Evolutionary conservation across 345 rosid species (phyloP), one percentile per base, ranked within the genome.

Genomic region (Linum trigynum): DNA sequence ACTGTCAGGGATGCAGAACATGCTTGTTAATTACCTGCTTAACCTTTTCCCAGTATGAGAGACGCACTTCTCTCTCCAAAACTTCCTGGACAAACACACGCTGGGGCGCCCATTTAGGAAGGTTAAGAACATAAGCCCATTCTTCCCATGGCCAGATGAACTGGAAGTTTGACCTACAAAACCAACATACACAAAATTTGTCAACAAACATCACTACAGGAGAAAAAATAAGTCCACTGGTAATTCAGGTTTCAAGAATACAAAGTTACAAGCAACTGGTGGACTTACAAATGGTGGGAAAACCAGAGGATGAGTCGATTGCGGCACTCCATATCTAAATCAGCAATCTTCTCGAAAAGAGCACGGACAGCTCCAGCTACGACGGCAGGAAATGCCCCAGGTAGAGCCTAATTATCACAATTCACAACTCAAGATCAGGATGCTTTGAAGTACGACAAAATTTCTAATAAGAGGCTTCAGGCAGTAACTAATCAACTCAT

Each of bases 101-200:
- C 76, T 94, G 92, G 43, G 99, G 99, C 38, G 95, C 97, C 99
- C 99, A 94, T 74, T 85, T 87, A 72, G 97, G 97, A 63, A 94
- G 95, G 74, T 84, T 92, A 70, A 94, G 73, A 67, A 94, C 99
- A 82, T 82, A 83, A 65, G 89, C 96, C 99, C 99, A 94, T 75
- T 94, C 99, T 76, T 94, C 99, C 99, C 99, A 94, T 8, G 99
- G 99, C 99, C 99, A 94, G 69, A 91, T 91, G 80, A 90, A 91
- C 68, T 94, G 97, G 71, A 94, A 94, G 76, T 94, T 94, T 67
- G 99, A 94, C 73, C 99, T 94, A 83, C 41, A 70, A 71, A 66
- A 23, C 56, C 71, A 67, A 17, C 39, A 9, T 48, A 9, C 3
- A 6, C 11, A 48, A 78, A 71, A 48, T 5, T 17, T 40, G 69